These are phyloP conservation scores for Eimeria mitis DNA, from an alignment of 169 alveolate species.

Conservation along the genomic window DNA sequence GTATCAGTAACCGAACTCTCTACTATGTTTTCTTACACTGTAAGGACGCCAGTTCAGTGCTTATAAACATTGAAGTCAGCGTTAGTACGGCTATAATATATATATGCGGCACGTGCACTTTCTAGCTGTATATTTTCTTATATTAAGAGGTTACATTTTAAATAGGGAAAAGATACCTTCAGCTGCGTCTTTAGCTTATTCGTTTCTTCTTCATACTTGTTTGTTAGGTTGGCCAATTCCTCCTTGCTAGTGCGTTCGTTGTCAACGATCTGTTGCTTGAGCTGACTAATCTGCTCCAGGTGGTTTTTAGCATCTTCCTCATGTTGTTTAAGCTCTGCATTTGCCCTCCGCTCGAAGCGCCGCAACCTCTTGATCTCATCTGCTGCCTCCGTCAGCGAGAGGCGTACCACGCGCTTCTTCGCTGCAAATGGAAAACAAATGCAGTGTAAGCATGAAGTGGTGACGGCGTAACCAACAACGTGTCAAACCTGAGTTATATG, in stretches of 20 bases:
- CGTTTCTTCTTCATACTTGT: conserved; percentile 17
- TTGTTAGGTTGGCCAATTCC: conserved; percentile 37
- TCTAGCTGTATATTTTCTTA: neutral
- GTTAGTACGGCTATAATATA: too few relatives aligned
- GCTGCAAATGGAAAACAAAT: neutral
- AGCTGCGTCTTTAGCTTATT: conserved; percentile 51
- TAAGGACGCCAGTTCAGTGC: neutral
- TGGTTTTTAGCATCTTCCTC: conserved; percentile 4
- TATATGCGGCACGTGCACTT: too few relatives aligned
- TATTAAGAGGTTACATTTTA: neutral
- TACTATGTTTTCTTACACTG: neutral
- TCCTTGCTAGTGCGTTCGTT: conserved; percentile 29
- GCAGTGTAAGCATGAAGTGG: neutral
- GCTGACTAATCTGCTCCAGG: neutral
- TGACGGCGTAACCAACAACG: neutral
- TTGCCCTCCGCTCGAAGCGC: conserved; percentile 30
- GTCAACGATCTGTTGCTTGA: conserved; percentile 34
- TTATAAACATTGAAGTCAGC: too few relatives aligned
- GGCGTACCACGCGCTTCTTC: conserved; percentile 40
- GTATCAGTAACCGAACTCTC: neutral
- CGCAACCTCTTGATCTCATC: conserved; percentile 81
- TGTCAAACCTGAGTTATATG: neutral
- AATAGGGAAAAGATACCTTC: neutral
- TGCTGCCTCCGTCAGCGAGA: conserved; percentile 79
- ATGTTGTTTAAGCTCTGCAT: neutral